phyloP scores from a whole-genome alignment of 139 green algal species.

The Dunaliella primolecta region DNA sequence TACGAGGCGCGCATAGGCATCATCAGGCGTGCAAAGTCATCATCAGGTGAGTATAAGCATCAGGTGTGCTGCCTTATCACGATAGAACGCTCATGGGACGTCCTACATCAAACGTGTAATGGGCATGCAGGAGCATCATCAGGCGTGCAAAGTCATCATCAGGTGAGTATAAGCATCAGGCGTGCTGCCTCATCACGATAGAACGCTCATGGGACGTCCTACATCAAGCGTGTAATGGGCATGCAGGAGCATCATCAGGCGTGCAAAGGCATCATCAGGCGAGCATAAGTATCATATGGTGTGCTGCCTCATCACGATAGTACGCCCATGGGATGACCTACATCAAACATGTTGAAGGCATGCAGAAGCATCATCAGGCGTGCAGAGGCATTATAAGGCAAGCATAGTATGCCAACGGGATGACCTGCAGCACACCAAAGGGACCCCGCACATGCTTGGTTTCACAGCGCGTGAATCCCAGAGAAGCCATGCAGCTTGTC shows the following conservation, averaged over 20 bases:
- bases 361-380: constrained; percentile 60
- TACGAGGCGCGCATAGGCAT: too few relatives aligned
- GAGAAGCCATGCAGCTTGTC: too few relatives aligned
- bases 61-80: constrained; percentile 27
- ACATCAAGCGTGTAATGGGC: neutral
- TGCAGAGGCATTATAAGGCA: too few relatives aligned
- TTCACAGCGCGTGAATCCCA: too few relatives aligned
- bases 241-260: constrained; percentile 59
- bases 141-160: too few relatives aligned
- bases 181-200: constrained; percentile 37
- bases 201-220: constrained; percentile 41
- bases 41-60: too few relatives aligned
- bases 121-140: constrained; percentile 47
- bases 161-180: too few relatives aligned
- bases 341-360: neutral
- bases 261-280: too few relatives aligned
- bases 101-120: constrained; percentile 18
- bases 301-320: constrained; percentile 36
- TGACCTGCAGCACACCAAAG: constrained; percentile 29
- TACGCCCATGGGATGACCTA: constrained; percentile 44
- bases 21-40: too few relatives aligned
- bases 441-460: too few relatives aligned
- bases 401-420: constrained; percentile 43
- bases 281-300: too few relatives aligned
- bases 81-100: constrained; percentile 40